These are phyloP conservation scores for Phaeophleospora eucalypticola DNA, from an alignment of 2,329 filamentous ascomycete genomes.

Conservation along the genomic window DNA sequence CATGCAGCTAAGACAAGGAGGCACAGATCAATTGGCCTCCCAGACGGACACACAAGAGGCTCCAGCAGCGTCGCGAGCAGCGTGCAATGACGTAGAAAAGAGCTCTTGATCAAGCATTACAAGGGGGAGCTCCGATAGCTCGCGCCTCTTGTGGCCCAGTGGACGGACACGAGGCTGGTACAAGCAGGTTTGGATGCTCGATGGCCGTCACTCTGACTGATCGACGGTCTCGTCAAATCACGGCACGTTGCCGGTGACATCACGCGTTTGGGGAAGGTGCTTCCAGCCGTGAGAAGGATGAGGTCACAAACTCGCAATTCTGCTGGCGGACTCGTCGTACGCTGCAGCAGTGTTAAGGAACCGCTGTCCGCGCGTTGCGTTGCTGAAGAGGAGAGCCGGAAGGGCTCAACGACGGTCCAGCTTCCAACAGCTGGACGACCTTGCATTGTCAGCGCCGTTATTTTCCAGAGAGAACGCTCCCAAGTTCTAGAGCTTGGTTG, in stretches of 20 bases:
- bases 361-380: no score
- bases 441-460: no score
- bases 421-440: no score
- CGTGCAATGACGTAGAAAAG: constrained; percentile 4
- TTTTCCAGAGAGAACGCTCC: no score
- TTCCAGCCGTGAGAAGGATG: constrained; percentile 1
- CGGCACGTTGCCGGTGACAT: constrained; percentile 12
- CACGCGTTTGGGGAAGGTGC: constrained; percentile 7
- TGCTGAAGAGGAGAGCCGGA: no score
- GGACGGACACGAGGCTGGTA: constrained; percentile 12
- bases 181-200: constrained; percentile 19
- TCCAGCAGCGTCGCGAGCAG: neutral
- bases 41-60: constrained; percentile 5
- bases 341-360: no score
- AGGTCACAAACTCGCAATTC: constrained; percentile 8
- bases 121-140: constrained; percentile 20
- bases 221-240: constrained; percentile 5
- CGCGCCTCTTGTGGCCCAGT: constrained; percentile 27
- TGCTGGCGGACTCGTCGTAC: neutral
- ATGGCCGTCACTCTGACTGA: constrained; percentile 10
- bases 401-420: no score
- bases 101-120: neutral
- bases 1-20: constrained; percentile 10
- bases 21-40: constrained; percentile 8
- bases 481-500: no score